Conservation (phyloP, 192 early-diverging fungal genomes). For the Coemansia sp. region DNA sequence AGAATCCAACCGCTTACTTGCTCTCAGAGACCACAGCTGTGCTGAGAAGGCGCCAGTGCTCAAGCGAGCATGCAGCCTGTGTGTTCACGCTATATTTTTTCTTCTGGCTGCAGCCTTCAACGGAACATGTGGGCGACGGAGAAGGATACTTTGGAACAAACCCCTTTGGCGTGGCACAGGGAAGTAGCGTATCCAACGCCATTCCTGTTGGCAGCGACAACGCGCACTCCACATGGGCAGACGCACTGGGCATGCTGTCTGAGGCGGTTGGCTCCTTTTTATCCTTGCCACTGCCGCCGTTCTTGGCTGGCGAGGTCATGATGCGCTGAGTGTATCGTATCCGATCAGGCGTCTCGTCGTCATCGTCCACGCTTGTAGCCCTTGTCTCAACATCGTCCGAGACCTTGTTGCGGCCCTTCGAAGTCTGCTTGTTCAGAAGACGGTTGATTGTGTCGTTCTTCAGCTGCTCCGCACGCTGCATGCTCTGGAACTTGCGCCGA, state of each 20-base stretch:
- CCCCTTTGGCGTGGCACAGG: constrained; percentile 15
- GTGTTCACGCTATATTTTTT: constrained; percentile 61
- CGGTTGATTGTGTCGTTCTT: constrained; percentile 76
- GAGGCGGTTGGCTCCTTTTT: background rate
- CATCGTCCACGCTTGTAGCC: constrained; percentile 39
- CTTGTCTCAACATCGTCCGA: constrained; percentile 59
- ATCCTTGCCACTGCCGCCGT: background rate
- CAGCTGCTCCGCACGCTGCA: constrained; percentile 73
- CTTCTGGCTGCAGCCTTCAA: constrained; percentile 47
- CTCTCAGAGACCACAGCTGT: background rate
- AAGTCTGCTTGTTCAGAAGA: constrained; percentile 78
- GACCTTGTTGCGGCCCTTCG: constrained; percentile 66
- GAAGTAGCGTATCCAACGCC: constrained; percentile 22
- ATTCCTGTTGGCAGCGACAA: constrained; percentile 22
- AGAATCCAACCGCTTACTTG: background rate
- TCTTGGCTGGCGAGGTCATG: background rate
- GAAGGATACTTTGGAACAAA: constrained; percentile 51
- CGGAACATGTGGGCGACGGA: constrained; percentile 50
- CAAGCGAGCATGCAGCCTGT: constrained; percentile 62
- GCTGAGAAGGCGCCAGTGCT: constrained; percentile 54
- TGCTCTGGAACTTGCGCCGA: constrained; percentile 74
- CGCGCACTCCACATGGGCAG: constrained; percentile 18
- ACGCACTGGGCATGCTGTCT: background rate
- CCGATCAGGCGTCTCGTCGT: constrained; percentile 1
- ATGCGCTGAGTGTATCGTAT: constrained; percentile 35